Evolutionary conservation across 169 alveolate genomes (phyloP), one percentile per base, ranked within the genome.

Genomic region (Plasmodium falciparum): DNA sequence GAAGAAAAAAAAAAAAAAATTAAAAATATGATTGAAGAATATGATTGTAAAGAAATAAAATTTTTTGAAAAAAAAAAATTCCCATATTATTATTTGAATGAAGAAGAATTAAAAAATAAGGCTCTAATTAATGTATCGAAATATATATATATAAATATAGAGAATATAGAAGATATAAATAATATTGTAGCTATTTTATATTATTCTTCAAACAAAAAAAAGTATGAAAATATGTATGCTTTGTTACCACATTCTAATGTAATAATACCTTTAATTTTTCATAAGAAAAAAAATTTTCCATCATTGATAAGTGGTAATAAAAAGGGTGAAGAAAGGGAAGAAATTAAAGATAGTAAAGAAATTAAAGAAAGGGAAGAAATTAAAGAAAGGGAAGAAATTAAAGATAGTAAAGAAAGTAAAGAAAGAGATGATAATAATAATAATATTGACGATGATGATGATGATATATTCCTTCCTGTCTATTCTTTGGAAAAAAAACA

Each of bases 401-500:
- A 50, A 20, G 4, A 52, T 20, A 20, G 22, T 20, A 20, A 20
- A 20, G 22, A 5, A 2, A 29, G 2, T 29, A 29, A 29, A 29
- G 4, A 29, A 29, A 3, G 5, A 5, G 39, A 29, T 29, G 5
- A 39, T 39, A 29, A 17, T 29, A 20, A 20, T 20, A 20, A 20
- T 20, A 43, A 26, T 17, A 33, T 29, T 3, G 13, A 43, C 0
- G 13, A 33, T 13, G 5, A 26, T n/a, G 43, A 20, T n/a, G 65
- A 33, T n/a, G 75, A 65, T 29, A 9, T 76, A 26, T 76, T 76
- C 66, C 50, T 63, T 11, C 89, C 89, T 20, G 71, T 76, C 2
- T 76, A 65, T 29, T 76, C 76, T 2, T 6, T 29, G 24, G 20
- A 63, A 13, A 20, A 33, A 62, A 5, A 24, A 15, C 50, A 59